Percentiles rank a stretch among this genome's conserved stretches.
Evolutionary conservation across 1,139 yeast genomes (phyloP).

Genomic region (Debaryomyces coudertii): DNA sequence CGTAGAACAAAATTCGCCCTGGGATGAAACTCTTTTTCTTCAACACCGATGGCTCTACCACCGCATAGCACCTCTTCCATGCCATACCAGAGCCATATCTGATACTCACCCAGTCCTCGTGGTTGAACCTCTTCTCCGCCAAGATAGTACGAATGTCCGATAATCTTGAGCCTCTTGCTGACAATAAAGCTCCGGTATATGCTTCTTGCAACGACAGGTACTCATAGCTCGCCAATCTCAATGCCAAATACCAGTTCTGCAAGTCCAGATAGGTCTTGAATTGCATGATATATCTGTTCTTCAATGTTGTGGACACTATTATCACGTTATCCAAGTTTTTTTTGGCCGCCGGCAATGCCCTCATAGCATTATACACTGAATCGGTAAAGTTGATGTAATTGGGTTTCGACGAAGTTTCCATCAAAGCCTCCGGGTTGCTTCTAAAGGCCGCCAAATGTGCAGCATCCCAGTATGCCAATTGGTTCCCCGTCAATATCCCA

Average conservation of each 20-base stretch:
- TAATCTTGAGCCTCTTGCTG: conserved; percentile 83
- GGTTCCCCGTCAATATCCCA: conserved; percentile 89
- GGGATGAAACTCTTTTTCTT: conserved; percentile 49
- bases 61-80: conserved; percentile 93
- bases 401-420: conserved; percentile 71
- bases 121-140: conserved; percentile 81
- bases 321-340: conserved; percentile 76
- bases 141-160: conserved; percentile 85
- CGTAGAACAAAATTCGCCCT: conserved; percentile 65
- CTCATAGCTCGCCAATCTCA: conserved; percentile 79
- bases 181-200: conserved; percentile 88
- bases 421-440: conserved; percentile 51
- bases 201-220: conserved; percentile 86
- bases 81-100: conserved; percentile 98
- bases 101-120: conserved; percentile 94
- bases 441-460: conserved; percentile 63
- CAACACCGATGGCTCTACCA: conserved; percentile 69
- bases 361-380: conserved; percentile 79
- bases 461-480: conserved; percentile 92
- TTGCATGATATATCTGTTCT: conserved; percentile 83
- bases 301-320: conserved; percentile 86
- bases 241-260: conserved; percentile 74
- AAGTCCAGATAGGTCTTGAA: conserved; percentile 62
- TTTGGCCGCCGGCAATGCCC: conserved; percentile 59
- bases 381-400: conserved; percentile 89